Evolutionary conservation across 805 yeast genomes (phyloP), one percentile per base, ranked within the genome.

Genomic region (Candida takata): DNA sequence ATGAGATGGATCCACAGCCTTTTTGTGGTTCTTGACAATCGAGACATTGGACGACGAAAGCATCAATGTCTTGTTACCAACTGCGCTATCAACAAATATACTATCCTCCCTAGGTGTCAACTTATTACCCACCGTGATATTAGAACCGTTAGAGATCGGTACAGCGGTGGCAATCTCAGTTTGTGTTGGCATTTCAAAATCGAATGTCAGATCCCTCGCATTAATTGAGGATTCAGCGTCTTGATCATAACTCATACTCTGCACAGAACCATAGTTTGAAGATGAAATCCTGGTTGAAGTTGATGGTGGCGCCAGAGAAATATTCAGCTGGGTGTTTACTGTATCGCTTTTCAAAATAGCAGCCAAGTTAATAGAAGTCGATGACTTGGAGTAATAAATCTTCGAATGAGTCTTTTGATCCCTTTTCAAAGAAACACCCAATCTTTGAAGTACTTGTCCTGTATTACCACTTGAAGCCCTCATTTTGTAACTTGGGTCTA

Each of bases 371-470:
- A 49, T 42, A 4, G 56, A 45, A 7, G 55, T 51, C 7, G 55
- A 49, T 4, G 57, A 50, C 33, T 49, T 53, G 11, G 55, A 51
- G 41, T 52, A 52, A 27, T 41, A 45, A 20, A 51, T 52, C 32
- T 41, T 53, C 1, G 55, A 49, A 8, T 29, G 29, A n/a, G 48
- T 39, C 26, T 37, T 47, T 23, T 37, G 33, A 4, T 39, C 38
- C 32, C 48, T 39, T 9, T 23, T 36, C 29, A 49, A 17, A n/a
- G 41, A 45, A 11, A 52, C 46, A 16, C 57, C 54, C 31, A 50
- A 37, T 34, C 43, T 40, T 24, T 38, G 42, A 12, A 53, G 38
- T 6, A 52, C 44, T 18, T 47, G 47, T 3, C 42, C 50, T 24
- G 44, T 45, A 27, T 39, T 37, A 14, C 38, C 33, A 25, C 50